Base-by-base conservation (phyloP, 331 rosid genomes). In the Cucumis variabilis region DNA sequence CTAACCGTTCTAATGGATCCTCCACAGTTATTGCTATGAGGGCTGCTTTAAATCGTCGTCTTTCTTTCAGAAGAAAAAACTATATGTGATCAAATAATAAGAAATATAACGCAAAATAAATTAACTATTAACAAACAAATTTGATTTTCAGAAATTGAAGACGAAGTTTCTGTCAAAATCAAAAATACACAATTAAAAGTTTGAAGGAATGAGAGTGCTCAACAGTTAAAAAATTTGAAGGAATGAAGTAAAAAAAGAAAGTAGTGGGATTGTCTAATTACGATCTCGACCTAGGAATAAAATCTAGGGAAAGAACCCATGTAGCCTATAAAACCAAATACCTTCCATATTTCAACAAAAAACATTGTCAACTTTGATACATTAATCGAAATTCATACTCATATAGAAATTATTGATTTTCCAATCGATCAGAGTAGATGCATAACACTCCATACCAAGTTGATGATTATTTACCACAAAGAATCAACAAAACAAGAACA, bases 11-110 rank as follows among this genome's bases (percentile, higher is more conserved):
- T 75, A 97, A 88, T 69, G 99, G 86, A 90, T 95, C 98, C 6
- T 95, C 98, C 33, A 95, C 98, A 9, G 98, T 97, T 86, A 97
- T 93, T 30, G 99, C 98, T 87, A 94, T 87, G 66, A 95, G 84
- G 68, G 98, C 99, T 87, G 91, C 92, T 95, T 95, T 96, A 82
- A 92, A 94, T 88, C 83, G 89, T 19, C 60, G 87, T 9, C 92
- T 93, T n/a, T 94, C 98, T 83, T 88, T 78, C n/a, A n/a, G n/a
- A n/a, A n/a, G n/a, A n/a, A n/a, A n/a, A n/a, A n/a, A n/a, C n/a
- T n/a, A n/a, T n/a, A n/a, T n/a, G n/a, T n/a, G n/a, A n/a, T n/a
- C n/a, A n/a, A n/a, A n/a, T n/a, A n/a, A n/a, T n/a, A n/a, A n/a
- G n/a, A n/a, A n/a, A n/a, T n/a, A n/a, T n/a, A n/a, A n/a, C n/a